Evolutionary conservation across 2,329 filamentous ascomycete genomes (phyloP), one percentile per base, ranked within the genome.

Genomic region (Didymellaceae sp.): DNA sequence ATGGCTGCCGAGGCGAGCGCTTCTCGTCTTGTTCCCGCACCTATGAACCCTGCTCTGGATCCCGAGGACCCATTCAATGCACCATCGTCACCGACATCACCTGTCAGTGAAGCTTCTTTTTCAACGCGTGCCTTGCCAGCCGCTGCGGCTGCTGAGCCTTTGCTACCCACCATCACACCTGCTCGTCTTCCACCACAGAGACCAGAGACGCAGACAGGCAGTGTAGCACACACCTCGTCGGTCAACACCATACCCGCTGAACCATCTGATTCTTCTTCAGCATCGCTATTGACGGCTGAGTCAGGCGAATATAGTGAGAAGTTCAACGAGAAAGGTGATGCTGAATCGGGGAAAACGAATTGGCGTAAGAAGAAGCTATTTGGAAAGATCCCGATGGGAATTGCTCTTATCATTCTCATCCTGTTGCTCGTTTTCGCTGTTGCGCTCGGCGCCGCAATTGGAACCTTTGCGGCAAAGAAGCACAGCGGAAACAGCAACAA

Each of bases 361-460:
- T 80, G 63, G 67, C 78, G 55, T 61, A 75, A 65, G 62, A 74
- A 61, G 74, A 77, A 66, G 69, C 34, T 74, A 11, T 82, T 77
- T 61, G 80, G 81, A 8, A 72, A 63, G 25, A 54, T 83, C 8
- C 80, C 81, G 0, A 63, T 83, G 38, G 82, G 80, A 70, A 59
- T 83, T n/a, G 70, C 78, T 20, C 62, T 81, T 5, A 61, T 80
- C 7, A 68, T 73, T 3, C 67, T 78, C 7, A 61, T 80, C 2
- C 65, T 83, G 45, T 57, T 82, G 11, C 65, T 83, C 11, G 48
- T 75, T 28, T 66, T 73, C 32, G 78, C 78, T 32, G 75, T 76
- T 24, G 73, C 80, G 21, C 72, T 83, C 33, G 82, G 81, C 42
- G 80, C 79, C 45, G 77, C 80, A 5, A 78, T 84, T 59, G 82